Base-by-base conservation (phyloP, 129 eudicot species). In the Solidago caesia region DNA sequence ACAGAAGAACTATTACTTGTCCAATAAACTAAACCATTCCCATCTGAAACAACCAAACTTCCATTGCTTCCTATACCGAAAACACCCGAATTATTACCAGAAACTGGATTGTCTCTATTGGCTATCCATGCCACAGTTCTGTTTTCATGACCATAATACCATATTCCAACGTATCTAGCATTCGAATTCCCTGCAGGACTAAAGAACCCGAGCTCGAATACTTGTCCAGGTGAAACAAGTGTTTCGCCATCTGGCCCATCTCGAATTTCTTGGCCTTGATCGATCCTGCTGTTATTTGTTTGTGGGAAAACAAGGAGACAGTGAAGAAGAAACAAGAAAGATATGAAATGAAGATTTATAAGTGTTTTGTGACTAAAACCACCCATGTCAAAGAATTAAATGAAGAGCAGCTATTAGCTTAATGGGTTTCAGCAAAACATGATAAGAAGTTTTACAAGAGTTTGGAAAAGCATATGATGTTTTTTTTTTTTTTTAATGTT, bases 101-200 rank as follows among this genome's bases (percentile, higher is more conserved):
- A 45, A 25, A 87, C 51, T 12, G 96, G 96, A 25, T 72, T 73
- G 10, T 87, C 83, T 82, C 90, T 83, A 27, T 90, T 90, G 29
- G 96, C 92, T 41, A 87, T 82, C 96, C 96, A 90, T 5, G 84
- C 87, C 14, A 90, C 83, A 13, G 93, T 76, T 73, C 57, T 71
- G 61, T 43, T 70, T 46, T 83, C 67, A 26, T 66, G n/a, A 52
- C 62, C 71, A 62, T 81, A 45, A 60, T 85, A 85, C 92, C 96
- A 90, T 44, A 87, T 87, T 15, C 96, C 96, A 29, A 84, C 74
- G 44, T 85, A 90, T 64, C 81, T 71, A 4, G 56, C 12, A 12
- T 52, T 75, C 1, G 92, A 74, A 77, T 76, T 80, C 26, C 49
- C 76, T 33, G 39, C 39, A 0, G 90, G 87, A 64, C 92, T 81